Evolutionary conservation across 2,329 filamentous ascomycete species (phyloP), one percentile per base, ranked within the genome.

Genomic region (Sphaerulina populicola): DNA sequence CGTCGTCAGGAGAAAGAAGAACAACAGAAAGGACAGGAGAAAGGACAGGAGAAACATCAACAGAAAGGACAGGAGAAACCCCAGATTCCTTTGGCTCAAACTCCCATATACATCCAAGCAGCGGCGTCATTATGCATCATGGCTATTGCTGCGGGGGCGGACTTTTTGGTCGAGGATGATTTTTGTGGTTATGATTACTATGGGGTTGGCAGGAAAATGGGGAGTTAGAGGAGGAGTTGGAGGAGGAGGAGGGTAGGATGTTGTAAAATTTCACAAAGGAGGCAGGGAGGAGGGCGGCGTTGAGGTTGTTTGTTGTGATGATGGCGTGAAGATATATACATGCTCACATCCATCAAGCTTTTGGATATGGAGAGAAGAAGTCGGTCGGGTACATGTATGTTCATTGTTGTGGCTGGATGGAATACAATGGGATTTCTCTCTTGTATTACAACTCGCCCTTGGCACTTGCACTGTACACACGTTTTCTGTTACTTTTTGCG

Each of bases 401-500:
- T 3, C 2, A 8, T 33, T 33, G 9, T 33, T 33, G 9, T 33
- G 31, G 6, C 6, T 3, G 21, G 6, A 23, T 23, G 21, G 21
- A 6, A 23, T 23, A 6, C 6, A 23, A 3, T 3, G 21, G 6
- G 21, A 23, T 3, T 3, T 23, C 31, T 3, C 2, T 8, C n/a
- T n/a, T n/a, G n/a, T 23, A 36, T 49, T 30, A 49, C 46, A 49
- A 43, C 38, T 49, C 39, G 38, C 46, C 42, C 46, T 49, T 49
- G 29, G 29, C 7, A 27, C 33, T 39, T 37, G 29, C 29, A 41
- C 46, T 49, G 21, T 43, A 37, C 30, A 37, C 37, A 42, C 2
- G 31, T 39, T 9, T 40, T 6, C 31, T 14, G 39, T 49, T 49
- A 49, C 46, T 49, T 49, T 12, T 31, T 49, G 46, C 6, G 46